These are phyloP conservation scores for Ophiostoma populinum DNA, from an alignment of 2,329 filamentous ascomycete species.

Conservation along the genomic window DNA sequence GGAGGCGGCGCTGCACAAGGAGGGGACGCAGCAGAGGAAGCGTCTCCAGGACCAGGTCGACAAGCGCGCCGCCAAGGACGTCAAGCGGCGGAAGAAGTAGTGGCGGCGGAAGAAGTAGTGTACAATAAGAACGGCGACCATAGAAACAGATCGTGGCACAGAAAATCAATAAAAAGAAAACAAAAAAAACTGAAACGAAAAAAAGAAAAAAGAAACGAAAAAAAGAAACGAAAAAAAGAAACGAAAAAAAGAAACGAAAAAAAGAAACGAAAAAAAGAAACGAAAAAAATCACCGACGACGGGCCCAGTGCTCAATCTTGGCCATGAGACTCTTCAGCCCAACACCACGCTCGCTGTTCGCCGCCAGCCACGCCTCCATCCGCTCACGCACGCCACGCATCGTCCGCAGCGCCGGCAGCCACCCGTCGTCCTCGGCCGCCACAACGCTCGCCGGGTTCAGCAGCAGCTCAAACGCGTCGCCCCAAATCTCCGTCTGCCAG, in stretches of 20 bases:
- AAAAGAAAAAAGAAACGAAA: constrained; percentile 2
- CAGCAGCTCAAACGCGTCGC: constrained; percentile 63
- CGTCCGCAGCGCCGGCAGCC: constrained; percentile 55
- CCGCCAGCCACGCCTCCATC: constrained; percentile 74
- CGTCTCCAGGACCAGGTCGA: constrained; percentile 68
- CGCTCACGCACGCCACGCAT: constrained; percentile 52
- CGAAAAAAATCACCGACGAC: constrained; percentile 14
- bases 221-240: constrained; percentile 4
- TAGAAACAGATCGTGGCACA: constrained; percentile 4
- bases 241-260: constrained; percentile 3
- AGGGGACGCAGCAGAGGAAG: constrained; percentile 53
- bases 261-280: not conserved
- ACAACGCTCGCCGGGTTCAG: constrained; percentile 59
- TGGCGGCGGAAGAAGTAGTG: constrained; percentile 19
- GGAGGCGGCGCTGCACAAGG: constrained; percentile 46
- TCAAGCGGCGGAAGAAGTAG: constrained; percentile 18
- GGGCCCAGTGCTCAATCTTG: constrained; percentile 38
- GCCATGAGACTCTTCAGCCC: constrained; percentile 53
- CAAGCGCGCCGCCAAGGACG: constrained; percentile 47
- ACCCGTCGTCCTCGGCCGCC: constrained; percentile 38
- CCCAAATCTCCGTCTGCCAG: constrained; percentile 92
- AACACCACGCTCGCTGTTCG: constrained; percentile 65
- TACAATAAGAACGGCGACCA: constrained; percentile 10
- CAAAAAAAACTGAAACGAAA: not conserved
- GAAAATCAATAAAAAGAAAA: constrained; percentile 5